Evolutionary conservation across 495 filamentous ascomycete species (phyloP).

Genomic region (Lasiosphaeria ovina): DNA sequence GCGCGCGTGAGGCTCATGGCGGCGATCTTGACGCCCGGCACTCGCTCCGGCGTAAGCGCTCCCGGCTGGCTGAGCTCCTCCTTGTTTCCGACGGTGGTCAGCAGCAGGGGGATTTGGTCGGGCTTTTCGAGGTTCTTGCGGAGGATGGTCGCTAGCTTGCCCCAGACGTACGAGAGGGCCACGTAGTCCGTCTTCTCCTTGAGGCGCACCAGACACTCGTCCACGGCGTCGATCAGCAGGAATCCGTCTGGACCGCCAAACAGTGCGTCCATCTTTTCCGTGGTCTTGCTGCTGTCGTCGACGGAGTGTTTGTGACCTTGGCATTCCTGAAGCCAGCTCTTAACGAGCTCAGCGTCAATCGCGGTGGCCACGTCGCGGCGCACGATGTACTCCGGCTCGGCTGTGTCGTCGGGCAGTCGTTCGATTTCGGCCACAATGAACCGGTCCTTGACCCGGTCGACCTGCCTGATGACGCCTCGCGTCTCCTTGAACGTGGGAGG

Average conservation of each 20-base stretch:
- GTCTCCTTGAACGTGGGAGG: background rate
- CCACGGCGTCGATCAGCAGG: slow-evolving; percentile 1
- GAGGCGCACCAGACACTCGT: background rate
- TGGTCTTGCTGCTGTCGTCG: background rate
- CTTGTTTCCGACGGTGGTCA: background rate
- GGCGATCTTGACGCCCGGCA: background rate
- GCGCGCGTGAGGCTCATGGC: background rate
- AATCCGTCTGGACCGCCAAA: background rate
- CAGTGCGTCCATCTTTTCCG: background rate
- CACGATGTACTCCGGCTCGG: background rate
- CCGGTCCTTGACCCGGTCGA: slow-evolving; percentile 7
- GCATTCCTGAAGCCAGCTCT: slow-evolving; percentile 1
- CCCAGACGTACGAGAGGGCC: slow-evolving; percentile 4
- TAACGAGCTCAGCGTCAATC: background rate
- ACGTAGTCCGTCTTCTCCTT: slow-evolving; percentile 3
- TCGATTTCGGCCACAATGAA: slow-evolving; percentile 5
- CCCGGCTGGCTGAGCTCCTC: background rate
- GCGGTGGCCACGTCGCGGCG: background rate
- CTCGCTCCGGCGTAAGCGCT: background rate
- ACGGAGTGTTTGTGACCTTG: background rate
- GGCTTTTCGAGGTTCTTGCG: background rate
- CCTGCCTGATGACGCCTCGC: background rate
- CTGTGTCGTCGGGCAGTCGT: background rate
- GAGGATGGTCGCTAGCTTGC: background rate
- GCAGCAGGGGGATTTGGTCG: background rate